phyloP scores from a whole-genome alignment of 345 rosid species.

The Camelina laxa region DNA sequence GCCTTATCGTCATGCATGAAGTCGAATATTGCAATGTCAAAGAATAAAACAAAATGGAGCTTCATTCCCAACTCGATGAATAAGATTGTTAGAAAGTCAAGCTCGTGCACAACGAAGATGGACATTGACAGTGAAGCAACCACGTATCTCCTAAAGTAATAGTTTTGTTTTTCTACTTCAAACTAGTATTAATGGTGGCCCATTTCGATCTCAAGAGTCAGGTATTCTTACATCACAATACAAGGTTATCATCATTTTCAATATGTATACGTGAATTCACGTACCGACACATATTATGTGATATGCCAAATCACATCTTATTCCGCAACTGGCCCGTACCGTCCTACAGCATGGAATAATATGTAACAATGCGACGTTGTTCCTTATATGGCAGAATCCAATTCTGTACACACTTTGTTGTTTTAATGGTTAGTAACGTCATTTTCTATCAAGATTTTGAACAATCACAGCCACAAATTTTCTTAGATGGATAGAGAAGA shows the following conservation, averaged over 20 bases:
- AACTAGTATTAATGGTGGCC: conserved; percentile 10
- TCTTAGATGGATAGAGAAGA: conserved; percentile 15
- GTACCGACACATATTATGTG: conserved; percentile 34
- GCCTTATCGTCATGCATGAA: conserved; percentile 38
- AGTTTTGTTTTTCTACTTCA: background rate
- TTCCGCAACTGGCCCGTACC: conserved; percentile 36
- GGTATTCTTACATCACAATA: conserved; percentile 21
- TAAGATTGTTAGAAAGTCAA: conserved; percentile 25
- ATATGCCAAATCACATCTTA: conserved; percentile 27
- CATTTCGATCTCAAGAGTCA: conserved; percentile 34
- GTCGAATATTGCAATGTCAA: conserved; percentile 28
- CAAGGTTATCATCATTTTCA: conserved; percentile 32
- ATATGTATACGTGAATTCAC: conserved; percentile 15
- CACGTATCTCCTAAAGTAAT: background rate
- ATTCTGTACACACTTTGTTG: conserved; percentile 26
- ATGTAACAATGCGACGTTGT: conserved; percentile 23
- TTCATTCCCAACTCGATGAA: conserved; percentile 30
- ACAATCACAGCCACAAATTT: background rate
- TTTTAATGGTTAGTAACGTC: background rate
- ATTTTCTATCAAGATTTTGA: background rate
- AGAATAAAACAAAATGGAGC: conserved; percentile 24
- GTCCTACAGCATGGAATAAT: conserved; percentile 39
- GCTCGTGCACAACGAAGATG: conserved; percentile 31
- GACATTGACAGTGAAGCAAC: conserved; percentile 11
- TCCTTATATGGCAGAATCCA: conserved; percentile 25